Base-by-base conservation (phyloP, 176 grass and related monocot genomes). In the Paspalum notatum region DNA sequence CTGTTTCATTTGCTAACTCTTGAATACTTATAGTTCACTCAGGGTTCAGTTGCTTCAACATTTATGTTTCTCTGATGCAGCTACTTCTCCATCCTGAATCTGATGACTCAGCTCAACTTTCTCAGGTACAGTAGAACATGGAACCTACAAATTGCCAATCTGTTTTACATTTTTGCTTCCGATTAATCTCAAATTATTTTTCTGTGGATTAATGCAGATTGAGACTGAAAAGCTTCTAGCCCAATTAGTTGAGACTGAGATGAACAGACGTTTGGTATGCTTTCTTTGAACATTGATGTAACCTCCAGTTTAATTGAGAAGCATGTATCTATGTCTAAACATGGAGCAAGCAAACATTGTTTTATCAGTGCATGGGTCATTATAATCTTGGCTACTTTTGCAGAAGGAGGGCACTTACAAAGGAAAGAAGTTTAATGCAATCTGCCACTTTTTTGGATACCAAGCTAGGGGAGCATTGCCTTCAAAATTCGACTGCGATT, bases 381-480 rank as follows among this genome's bases (percentile, higher is more conserved):
- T 69, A 44, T 77, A 38, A 78, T 84, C 22, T 77, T 79, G 69
- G 14, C 12, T 49, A 72, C 74, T 53, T 64, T 39, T 76, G 57
- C 88, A 99, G 96, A 99, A 99, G 86, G 92, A 91, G 86, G 96
- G 96, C 55, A 95, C 79, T 17, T 99, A 95, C 75, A 99, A 95
- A 67, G 96, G 96, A 85, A 99, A 99, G 86, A 99, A 99, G 52
- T 99, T 99, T 66, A 99, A 95, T 86, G 92, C 92, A 14, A 99
- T 99, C 27, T 99, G 90, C 78, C 96, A 99, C 80, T 99, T 99
- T 77, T 99, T 99, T 89, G 96, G 96, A 51, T 99, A 99, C 84
- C 96, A 99, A 89, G 96, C 96, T 71, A 88, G 96, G 83, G 96
- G 96, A 78, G 90, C 96, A 26, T 74, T 99, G 67, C 96, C 96